Percentiles rank a stretch among this genome's conserved stretches.
Evolutionary conservation across 2,329 filamentous ascomycete genomes (phyloP).

Genomic region (Hirsutella minnesotensis): DNA sequence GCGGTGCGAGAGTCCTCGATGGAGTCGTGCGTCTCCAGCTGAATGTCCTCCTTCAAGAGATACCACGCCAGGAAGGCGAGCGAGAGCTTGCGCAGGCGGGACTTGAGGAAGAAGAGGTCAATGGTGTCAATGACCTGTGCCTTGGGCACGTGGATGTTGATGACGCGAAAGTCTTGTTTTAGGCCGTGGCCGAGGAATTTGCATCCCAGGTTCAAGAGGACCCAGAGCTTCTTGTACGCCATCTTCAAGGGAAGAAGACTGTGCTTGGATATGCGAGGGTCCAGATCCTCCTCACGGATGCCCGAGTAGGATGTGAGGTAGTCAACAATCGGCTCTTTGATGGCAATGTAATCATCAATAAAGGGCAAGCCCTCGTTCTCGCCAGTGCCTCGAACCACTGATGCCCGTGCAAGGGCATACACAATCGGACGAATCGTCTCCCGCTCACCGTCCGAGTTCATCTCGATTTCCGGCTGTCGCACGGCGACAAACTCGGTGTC

Average conservation of each 20-base stretch:
- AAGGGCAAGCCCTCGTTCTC: constrained; percentile 73
- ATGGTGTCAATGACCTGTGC: constrained; percentile 89
- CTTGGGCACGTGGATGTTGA: constrained; percentile 92
- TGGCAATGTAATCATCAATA: constrained; percentile 94
- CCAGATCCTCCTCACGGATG: constrained; percentile 75
- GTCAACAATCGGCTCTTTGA: constrained; percentile 84
- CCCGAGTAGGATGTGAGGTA: constrained; percentile 92
- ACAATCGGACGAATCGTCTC: constrained; percentile 87
- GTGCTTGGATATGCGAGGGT: constrained; percentile 65
- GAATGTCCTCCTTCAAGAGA: constrained; percentile 86
- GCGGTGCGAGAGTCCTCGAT: constrained; percentile 93
- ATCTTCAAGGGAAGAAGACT: constrained; percentile 79
- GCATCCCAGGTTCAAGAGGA: constrained; percentile 86
- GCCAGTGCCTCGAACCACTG: constrained; percentile 72
- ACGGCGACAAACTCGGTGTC: constrained; percentile 95
- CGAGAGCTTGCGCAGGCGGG: constrained; percentile 74
- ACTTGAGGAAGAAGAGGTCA: constrained; percentile 75
- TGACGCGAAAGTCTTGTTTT: constrained; percentile 91
- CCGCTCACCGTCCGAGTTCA: constrained; percentile 86
- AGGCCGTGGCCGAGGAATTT: constrained; percentile 89
- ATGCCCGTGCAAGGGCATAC: constrained; percentile 85
- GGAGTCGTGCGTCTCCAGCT: constrained; percentile 83
- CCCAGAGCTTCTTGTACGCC: constrained; percentile 97
- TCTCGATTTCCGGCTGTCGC: constrained; percentile 86
- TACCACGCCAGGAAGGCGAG: constrained; percentile 87